These are phyloP conservation scores for Ophiostoma populinum DNA, from an alignment of 2,329 filamentous ascomycete species.

Conservation along the genomic window DNA sequence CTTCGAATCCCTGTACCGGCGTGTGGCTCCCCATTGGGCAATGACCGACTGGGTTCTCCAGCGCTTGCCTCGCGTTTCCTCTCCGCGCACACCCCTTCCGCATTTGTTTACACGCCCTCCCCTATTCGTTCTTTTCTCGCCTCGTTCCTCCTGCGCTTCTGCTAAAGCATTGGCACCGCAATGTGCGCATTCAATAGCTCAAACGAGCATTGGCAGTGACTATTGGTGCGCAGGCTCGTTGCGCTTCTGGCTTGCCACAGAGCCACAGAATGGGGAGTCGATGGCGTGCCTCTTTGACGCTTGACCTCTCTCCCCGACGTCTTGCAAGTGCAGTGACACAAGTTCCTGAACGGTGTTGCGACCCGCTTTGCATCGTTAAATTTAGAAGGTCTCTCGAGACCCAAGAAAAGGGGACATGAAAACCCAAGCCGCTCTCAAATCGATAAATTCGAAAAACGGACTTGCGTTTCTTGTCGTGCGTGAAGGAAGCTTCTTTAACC, in stretches of 20 bases:
- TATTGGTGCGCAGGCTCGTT: too few species aligned
- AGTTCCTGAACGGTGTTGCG: conserved; percentile 2
- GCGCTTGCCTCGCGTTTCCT: conserved; percentile 11
- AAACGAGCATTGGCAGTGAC: too few species aligned
- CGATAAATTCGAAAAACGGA: too few species aligned
- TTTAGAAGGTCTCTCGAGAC: conserved; percentile 1
- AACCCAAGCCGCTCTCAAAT: not conserved
- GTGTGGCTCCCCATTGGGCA: conserved; percentile 35
- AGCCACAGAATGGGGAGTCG: too few species aligned
- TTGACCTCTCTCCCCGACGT: conserved; percentile 1
- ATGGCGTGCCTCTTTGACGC: too few species aligned
- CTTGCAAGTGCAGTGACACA: conserved; percentile 1
- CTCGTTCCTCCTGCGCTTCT: not conserved
- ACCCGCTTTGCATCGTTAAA: conserved; percentile 6
- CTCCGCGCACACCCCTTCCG: not conserved
- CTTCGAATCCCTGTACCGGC: conserved; percentile 19
- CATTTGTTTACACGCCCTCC: not conserved
- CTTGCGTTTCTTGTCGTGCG: too few species aligned
- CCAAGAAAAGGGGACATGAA: conserved; percentile 1
- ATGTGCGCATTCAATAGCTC: too few species aligned
- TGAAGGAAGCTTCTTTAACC: too few species aligned
- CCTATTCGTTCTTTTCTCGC: not conserved
- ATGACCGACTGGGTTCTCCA: conserved; percentile 20
- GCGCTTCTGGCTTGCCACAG: too few species aligned
- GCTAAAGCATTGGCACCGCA: too few species aligned